phyloP scores from a whole-genome alignment of 78 protist species.

The Dictyostelium purpureum region DNA sequence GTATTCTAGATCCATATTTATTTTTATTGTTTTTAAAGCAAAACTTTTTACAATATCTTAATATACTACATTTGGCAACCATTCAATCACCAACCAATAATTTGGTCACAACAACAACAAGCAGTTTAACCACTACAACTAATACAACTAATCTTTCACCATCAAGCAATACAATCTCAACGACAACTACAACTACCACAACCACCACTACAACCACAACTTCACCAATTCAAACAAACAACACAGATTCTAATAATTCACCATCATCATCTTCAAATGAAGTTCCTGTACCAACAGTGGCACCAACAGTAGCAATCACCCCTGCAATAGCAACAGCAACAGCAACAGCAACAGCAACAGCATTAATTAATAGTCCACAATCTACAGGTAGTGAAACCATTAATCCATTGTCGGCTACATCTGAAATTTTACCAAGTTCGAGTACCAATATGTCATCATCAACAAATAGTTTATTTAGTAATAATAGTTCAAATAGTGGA shows the following conservation, averaged over 20 bases:
- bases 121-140: neutral
- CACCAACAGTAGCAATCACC: neutral
- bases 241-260: neutral
- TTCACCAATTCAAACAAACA: neutral
- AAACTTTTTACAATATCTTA: constrained; percentile 51
- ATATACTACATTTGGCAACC: constrained; percentile 15
- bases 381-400: neutral
- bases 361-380: neutral
- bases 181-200: neutral
- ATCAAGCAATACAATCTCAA: neutral
- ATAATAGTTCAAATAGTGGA: neutral
- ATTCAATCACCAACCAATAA: neutral
- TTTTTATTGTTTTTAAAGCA: constrained; percentile 64
- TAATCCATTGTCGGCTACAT: constrained; percentile 11
- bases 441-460: neutral
- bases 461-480: neutral
- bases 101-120: neutral
- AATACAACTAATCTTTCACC: neutral
- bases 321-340: neutral
- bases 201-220: neutral
- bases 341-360: neutral
- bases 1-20: constrained; percentile 19
- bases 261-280: constrained; percentile 9
- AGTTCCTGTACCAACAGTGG: neutral
- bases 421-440: constrained; percentile 13